Evolutionary conservation across 75 land plant species (phyloP), one percentile per base, ranked within the genome.

Genomic region (Picea sitchensis): DNA sequence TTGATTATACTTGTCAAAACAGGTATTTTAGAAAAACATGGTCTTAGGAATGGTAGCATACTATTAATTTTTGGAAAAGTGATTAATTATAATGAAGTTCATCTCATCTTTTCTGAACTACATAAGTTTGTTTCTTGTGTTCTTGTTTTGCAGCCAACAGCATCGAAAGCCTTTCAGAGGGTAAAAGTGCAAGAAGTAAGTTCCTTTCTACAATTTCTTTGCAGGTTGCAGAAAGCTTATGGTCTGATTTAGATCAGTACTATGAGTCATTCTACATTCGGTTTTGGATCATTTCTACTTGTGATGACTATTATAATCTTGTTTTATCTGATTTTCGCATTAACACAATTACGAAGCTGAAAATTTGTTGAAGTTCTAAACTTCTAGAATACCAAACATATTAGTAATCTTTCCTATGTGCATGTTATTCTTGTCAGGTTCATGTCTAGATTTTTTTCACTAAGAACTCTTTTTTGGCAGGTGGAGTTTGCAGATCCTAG

Each of bases 401-500:
- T 56, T 57, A 6, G 1, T 30, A 56, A 11, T 18, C 26, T 57
- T 75, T 3, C 5, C 1, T 30, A 2, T 75, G 5, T 51, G 18
- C 36, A 56, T 11, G 21, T 30, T 26, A 75, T 56, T 23, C 59
- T 14, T 51, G 23, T 31, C 30, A n/a, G 11, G 5, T 51, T 21
- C 21, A 26, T 75, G 54, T 75, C 21, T 75, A 21, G 30, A 38
- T 61, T 14, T 38, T 11, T 61, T 17, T 58, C 38, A 13, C 32
- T 82, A 9, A 9, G 11, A 51, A 51, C 12, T 51, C 56, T 51
- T 51, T 11, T 51, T 51, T 51, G 56, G 61, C 81, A 85, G 86
- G 96, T 93, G 78, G 65, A 72, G 34, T 95, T 88, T 82, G 73
- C 73, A 51, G 96, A 95, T 82, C 82, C 87, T 4, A 88, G 84